Base-by-base conservation (phyloP, 495 filamentous ascomycete species). In the Bryoglossum gracile region DNA sequence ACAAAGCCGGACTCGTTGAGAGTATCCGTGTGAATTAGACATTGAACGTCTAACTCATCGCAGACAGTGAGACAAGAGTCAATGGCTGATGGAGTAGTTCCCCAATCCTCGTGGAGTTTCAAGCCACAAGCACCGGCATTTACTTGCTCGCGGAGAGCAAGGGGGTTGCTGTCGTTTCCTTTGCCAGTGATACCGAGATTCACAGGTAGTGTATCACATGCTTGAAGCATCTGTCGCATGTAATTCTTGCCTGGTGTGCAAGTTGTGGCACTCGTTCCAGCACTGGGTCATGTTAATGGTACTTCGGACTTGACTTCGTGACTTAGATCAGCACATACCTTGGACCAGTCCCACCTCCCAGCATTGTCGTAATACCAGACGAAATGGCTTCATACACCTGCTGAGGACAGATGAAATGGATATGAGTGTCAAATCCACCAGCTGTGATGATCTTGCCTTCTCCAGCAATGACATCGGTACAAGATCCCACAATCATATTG, bases 91-190 rank as follows among this genome's bases (percentile, higher is more conserved):
- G 92, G 92, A 2, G 92, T 95, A 11, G 80, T 82, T 37, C 92
- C 92, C 92, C 92, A 98, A 69, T 98, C 92, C 67, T 98, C 92
- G 62, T 98, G 92, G 6, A 98, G 78, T 67, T 98, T 98, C 45
- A 98, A 73, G 23, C 92, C 92, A 41, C 86, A 87, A 9, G 81
- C 90, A 26, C 92, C 92, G 4, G 92, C 92, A 44, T 73, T 62
- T 53, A 86, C 76, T 68, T 96, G 90, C 50, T 95, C 87, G 21
- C 76, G 74, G 8, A 98, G 78, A 8, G 86, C 88, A 5, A 60
- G 53, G 0, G 74, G 73, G n/a, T 72, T 73, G 60, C 78, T 81
- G 69, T 98, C 94, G 62, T 96, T 98, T 35, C 92, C 92, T 69
- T 98, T 98, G 40, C 88, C 91, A 0, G 94, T 98, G 50, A 98